phyloP scores from a whole-genome alignment of 192 early-diverging fungal genomes.

The Ambispora gerdemannii region DNA sequence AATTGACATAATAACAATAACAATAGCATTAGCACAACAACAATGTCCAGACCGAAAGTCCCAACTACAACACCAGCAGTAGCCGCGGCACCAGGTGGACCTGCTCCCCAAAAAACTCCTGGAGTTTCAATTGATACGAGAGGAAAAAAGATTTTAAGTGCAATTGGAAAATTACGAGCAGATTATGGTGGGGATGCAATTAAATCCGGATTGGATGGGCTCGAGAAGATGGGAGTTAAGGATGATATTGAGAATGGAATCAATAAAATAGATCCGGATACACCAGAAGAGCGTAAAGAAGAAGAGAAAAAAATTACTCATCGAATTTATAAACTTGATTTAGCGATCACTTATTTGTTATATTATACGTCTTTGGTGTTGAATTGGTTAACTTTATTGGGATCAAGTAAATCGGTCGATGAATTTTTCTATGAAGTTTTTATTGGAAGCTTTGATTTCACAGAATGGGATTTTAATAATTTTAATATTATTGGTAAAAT shows the following conservation, averaged over 20 bases:
- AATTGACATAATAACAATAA: no score
- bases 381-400: slow-evolving; percentile 23
- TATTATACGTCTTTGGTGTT: slow-evolving; percentile 15
- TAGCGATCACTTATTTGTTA: slow-evolving; percentile 2
- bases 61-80: no score
- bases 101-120: no score
- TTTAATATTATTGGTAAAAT: slow-evolving; percentile 8
- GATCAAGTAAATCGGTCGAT: neutral
- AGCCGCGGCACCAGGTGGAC: no score
- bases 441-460: slow-evolving; percentile 10
- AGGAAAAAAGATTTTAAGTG: no score
- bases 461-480: slow-evolving; percentile 12
- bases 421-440: slow-evolving; percentile 20
- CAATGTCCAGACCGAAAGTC: no score
- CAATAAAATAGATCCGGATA: neutral
- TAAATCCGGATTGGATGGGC: neutral
- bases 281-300: neutral
- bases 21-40: no score
- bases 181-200: neutral
- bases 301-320: slow-evolving; percentile 14
- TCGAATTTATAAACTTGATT: slow-evolving; percentile 5
- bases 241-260: slow-evolving; percentile 12
- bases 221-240: slow-evolving; percentile 8
- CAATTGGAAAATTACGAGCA: no score
- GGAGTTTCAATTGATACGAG: no score